These are phyloP conservation scores for Cutaneotrichosporon sp. DNA, from an alignment of 1,284 basidiomycete species.

Conservation along the genomic window DNA sequence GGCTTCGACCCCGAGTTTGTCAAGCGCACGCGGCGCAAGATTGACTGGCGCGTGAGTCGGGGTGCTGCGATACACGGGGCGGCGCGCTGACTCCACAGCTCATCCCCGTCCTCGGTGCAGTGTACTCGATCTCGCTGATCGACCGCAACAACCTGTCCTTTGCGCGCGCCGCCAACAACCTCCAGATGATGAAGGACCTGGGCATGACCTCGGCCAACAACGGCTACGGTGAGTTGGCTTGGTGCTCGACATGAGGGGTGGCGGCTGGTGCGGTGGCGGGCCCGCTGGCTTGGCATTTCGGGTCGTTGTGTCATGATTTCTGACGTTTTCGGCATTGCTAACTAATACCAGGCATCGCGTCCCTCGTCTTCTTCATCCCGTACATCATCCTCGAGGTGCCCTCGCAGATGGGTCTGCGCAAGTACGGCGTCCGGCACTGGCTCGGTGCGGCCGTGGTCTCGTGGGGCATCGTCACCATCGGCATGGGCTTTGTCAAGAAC, in stretches of 20 bases:
- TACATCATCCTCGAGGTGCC: constrained; percentile 51
- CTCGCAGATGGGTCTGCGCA: constrained; percentile 28
- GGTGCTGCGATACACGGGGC: neutral
- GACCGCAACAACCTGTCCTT: constrained; percentile 45
- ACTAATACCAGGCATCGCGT: constrained; percentile 43
- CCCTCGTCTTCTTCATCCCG: constrained; percentile 43
- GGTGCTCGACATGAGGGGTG: no score
- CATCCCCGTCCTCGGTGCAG: constrained; percentile 19
- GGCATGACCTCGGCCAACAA: no score
- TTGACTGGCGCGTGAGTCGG: constrained; percentile 22
- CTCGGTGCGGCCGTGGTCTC: constrained; percentile 23
- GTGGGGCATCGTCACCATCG: constrained; percentile 53
- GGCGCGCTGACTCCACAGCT: constrained; percentile 24
- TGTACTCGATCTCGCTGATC: constrained; percentile 24
- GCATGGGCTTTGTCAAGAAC: constrained; percentile 42
- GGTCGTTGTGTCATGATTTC: no score
- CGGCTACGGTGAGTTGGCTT: no score
- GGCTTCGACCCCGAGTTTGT: constrained; percentile 18
- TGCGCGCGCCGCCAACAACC: constrained; percentile 32
- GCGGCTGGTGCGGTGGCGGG: no score
- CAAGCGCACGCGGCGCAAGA: constrained; percentile 17
- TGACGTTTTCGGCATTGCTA: no score
- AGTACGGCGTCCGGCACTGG: constrained; percentile 18
- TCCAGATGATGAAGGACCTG: constrained; percentile 36
- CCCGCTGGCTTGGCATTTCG: no score